Evolutionary conservation across 1,284 basidiomycete species (phyloP), one percentile per base, ranked within the genome.

Genomic region (Cutaneotrichosporon cutaneum): DNA sequence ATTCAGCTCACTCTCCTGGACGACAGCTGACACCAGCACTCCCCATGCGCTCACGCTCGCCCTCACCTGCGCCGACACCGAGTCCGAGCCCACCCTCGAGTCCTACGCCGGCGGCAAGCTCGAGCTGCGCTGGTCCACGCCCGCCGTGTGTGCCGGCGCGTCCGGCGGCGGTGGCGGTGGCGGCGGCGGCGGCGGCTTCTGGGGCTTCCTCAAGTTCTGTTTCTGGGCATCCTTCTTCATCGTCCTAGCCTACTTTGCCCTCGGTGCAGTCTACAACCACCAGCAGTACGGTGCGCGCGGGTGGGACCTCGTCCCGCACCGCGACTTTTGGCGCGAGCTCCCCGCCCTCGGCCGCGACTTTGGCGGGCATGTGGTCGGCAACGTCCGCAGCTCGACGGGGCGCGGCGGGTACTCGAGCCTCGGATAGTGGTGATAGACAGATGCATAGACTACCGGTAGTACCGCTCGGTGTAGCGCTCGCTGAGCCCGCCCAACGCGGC

Each of bases 321-420:
- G 77, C 39, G 77, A 80, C 61, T 81, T 81, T 67, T 81, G 80
- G 80, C 66, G 74, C 35, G 79, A 80, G 52, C 63, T 80, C 22
- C 80, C 79, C 6, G 59, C 63, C 6, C 64, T 79, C 30, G 36
- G 72, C 9, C 56, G 63, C n/a, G 77, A 80, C 62, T 69, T 81
- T 4, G 69, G 72, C 26, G 60, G 66, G 3, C 78, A 80, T 60
- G 36, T 80, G 3, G 68, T 76, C 9, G 62, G 71, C 13, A 72
- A 71, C 22, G 60, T 78, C 16, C 62, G 77, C 33, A 71, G 69
- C 26, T 44, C 63, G 10, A 65, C 70, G 13, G 63, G 70, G 16
- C 55, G 75, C 56, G 74, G 73, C 5, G 77, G 76, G 7, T 79
- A 79, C 62, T 67, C 66, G 18, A 57, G 59, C 13, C 59, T 62